Conservation (phyloP, 106 monocot genomes). For the Triglochin maritima region DNA sequence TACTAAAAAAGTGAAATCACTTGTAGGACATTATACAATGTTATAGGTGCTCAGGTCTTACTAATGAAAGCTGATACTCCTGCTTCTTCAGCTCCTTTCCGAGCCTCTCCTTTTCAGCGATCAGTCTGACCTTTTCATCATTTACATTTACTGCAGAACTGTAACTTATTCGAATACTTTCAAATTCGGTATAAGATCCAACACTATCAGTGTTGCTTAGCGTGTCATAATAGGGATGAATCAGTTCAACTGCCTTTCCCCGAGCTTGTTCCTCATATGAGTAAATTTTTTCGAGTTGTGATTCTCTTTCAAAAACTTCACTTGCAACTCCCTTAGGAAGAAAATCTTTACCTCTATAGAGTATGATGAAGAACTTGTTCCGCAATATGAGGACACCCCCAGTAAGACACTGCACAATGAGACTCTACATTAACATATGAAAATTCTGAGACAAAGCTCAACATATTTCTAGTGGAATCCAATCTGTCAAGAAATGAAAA, state of each 20-base stretch:
- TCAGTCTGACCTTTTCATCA: conserved; percentile 39
- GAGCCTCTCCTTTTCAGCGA: conserved; percentile 49
- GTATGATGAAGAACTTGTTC: conserved; percentile 79
- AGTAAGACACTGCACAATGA: conserved; percentile 78
- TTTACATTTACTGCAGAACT: conserved; percentile 6
- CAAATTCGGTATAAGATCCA: conserved; percentile 61
- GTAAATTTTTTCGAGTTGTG: conserved; percentile 34
- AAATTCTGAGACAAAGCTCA: background rate
- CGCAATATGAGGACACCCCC: conserved; percentile 87
- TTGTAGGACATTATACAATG: too few species aligned
- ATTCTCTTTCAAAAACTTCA: conserved; percentile 56
- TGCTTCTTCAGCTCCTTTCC: conserved; percentile 56
- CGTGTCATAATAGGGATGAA: conserved; percentile 11
- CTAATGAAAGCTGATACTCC: conserved; percentile 53
- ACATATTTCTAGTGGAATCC: too few species aligned
- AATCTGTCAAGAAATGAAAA: too few species aligned
- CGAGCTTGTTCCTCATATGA: conserved; percentile 70
- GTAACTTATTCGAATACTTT: conserved; percentile 37
- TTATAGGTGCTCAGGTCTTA: conserved; percentile 31
- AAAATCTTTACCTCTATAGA: conserved; percentile 95
- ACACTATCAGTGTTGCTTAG: conserved; percentile 7
- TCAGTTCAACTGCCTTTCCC: conserved; percentile 13
- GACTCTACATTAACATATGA: conserved; percentile 30
- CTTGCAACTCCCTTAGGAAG: conserved; percentile 48
- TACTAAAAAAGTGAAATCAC: too few species aligned